phyloP scores from a whole-genome alignment of 163 green algal genomes.

The Scenedesmus sp. region DNA sequence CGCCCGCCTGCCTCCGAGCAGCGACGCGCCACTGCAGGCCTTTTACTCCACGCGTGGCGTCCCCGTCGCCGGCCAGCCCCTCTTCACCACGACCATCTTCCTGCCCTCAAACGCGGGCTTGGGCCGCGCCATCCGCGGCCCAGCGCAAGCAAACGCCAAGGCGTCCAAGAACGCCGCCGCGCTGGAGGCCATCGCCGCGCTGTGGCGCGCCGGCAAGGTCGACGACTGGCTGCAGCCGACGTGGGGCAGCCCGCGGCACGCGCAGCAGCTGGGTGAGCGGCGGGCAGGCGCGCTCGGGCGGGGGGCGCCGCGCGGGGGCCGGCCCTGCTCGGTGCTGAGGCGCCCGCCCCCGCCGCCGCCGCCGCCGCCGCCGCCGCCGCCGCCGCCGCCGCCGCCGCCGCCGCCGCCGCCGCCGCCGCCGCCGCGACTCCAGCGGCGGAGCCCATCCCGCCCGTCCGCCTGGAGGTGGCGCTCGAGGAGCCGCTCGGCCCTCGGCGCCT shows the following conservation, averaged over 20 bases:
- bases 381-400: background rate
- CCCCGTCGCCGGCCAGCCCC: too few species aligned
- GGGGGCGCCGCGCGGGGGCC: background rate
- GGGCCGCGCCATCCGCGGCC: background rate
- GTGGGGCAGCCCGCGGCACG: constrained; percentile 10
- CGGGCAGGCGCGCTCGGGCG: too few species aligned
- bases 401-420: background rate
- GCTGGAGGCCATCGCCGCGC: constrained; percentile 9
- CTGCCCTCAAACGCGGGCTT: constrained; percentile 35
- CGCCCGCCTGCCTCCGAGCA: too few species aligned
- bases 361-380: too few species aligned
- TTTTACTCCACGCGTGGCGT: constrained; percentile 11
- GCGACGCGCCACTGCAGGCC: constrained; percentile 36
- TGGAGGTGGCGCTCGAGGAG: background rate
- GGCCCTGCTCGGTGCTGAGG: background rate
- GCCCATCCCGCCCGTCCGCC: constrained; percentile 3
- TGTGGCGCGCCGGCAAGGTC: constrained; percentile 4
- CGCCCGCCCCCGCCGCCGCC: too few species aligned
- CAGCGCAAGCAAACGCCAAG: constrained; percentile 1
- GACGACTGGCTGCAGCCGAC: constrained; percentile 15
- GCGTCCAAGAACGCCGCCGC: constrained; percentile 25
- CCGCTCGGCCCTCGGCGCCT: constrained; percentile 1
- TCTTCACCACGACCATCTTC: constrained; percentile 15
- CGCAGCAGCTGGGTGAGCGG: constrained; percentile 29
- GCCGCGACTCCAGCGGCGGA: constrained; percentile 10